Conservation (phyloP, 352 stramenopile species). For the Pythium volutum region DNA sequence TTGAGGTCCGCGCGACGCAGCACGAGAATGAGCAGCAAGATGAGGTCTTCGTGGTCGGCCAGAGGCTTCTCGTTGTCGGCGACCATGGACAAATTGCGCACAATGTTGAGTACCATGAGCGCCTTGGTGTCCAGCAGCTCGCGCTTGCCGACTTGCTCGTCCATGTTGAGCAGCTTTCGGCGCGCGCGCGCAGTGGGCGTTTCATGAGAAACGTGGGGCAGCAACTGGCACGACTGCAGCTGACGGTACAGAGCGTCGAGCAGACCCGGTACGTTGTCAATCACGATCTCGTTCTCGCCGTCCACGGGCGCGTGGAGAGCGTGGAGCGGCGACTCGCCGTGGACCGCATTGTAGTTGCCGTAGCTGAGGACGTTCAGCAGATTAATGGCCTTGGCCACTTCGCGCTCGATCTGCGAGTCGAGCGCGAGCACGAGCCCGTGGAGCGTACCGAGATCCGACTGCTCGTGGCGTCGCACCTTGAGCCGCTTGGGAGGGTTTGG, state of each 20-base stretch:
- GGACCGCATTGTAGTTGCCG: conserved; percentile 36
- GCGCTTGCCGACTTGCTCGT: conserved; percentile 37
- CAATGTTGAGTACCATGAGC: conserved; percentile 68
- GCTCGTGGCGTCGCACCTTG: conserved; percentile 51
- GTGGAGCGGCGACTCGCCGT: conserved; percentile 17
- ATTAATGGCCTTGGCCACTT: conserved; percentile 61
- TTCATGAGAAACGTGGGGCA: conserved; percentile 33
- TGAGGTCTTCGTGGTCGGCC: conserved; percentile 62
- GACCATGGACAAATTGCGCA: conserved; percentile 77
- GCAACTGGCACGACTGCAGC: conserved; percentile 45
- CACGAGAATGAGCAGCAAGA: conserved; percentile 57
- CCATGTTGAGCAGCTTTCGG: conserved; percentile 46
- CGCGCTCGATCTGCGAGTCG: conserved; percentile 53
- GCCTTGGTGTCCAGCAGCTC: conserved; percentile 54
- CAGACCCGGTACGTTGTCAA: conserved; percentile 67
- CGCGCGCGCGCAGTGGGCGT: conserved; percentile 1
- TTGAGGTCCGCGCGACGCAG: conserved; percentile 38
- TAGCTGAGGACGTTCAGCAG: conserved; percentile 74
- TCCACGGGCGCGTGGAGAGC: conserved; percentile 26
- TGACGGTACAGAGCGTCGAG: conserved; percentile 76
- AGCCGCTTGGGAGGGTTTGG: conserved; percentile 60
- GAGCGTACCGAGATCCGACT: conserved; percentile 53
- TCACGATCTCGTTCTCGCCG: conserved; percentile 60
- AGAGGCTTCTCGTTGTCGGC: conserved; percentile 63
- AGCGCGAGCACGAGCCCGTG: conserved; percentile 70